These are phyloP conservation scores for Rhytidiadelphus loreus DNA, from an alignment of 225 moss, liverwort and hornwort species.

Conservation along the genomic window DNA sequence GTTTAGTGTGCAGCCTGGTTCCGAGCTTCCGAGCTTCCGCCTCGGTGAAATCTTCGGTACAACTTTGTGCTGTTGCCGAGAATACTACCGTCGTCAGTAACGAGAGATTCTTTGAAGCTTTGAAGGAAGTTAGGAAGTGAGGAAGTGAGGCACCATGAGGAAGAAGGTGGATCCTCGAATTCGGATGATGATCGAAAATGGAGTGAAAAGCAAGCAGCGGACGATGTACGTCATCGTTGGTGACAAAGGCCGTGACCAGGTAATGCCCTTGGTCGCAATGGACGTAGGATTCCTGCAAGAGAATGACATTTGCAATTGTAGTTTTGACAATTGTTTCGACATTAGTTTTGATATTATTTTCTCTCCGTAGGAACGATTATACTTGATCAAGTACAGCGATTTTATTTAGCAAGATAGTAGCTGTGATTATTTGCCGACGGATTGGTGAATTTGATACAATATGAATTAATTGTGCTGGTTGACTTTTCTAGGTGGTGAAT, in stretches of 20 bases:
- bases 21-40: background rate
- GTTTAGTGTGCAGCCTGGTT: background rate
- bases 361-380: background rate
- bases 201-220: conserved; percentile 80
- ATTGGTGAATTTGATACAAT: background rate
- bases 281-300: background rate
- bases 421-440: background rate
- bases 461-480: background rate
- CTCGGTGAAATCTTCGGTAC: background rate
- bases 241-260: conserved; percentile 96
- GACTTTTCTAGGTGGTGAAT: conserved; percentile 61
- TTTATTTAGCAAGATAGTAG: background rate
- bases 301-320: background rate
- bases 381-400: background rate
- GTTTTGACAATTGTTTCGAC: background rate
- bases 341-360: background rate
- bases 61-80: background rate
- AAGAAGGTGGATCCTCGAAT: conserved; percentile 95
- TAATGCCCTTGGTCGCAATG: background rate
- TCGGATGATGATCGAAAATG: conserved; percentile 92
- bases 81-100: too few relatives aligned
- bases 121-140: background rate
- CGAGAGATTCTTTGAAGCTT: background rate
- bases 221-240: conserved; percentile 77
- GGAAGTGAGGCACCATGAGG: conserved; percentile 55